These are phyloP conservation scores for Fusarium clavum DNA, from an alignment of 2,329 filamentous ascomycete genomes.

Conservation along the genomic window DNA sequence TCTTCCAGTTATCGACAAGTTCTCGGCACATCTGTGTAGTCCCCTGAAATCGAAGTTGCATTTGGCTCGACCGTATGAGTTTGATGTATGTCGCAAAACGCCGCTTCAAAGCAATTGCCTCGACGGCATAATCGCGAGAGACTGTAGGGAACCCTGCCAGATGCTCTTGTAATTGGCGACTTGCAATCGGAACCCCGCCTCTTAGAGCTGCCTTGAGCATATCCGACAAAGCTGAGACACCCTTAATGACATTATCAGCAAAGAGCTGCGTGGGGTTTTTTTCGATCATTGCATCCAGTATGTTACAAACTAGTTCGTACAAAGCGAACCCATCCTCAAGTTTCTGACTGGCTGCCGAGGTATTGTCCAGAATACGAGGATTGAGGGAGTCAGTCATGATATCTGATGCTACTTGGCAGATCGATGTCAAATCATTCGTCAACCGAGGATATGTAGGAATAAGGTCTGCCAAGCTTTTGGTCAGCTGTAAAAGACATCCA, in stretches of 20 bases:
- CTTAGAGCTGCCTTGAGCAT: slow-evolving; percentile 58
- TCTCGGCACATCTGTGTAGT: slow-evolving; percentile 79
- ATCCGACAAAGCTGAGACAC: slow-evolving; percentile 57
- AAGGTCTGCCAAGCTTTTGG: slow-evolving; percentile 54
- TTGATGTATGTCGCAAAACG: slow-evolving; percentile 75
- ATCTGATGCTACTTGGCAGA: slow-evolving; percentile 52
- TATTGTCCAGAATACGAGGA: slow-evolving; percentile 34
- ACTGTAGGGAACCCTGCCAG: slow-evolving; percentile 52
- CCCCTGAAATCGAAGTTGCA: slow-evolving; percentile 87
- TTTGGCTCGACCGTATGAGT: slow-evolving; percentile 84
- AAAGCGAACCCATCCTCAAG: slow-evolving; percentile 57
- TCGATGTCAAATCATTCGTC: slow-evolving; percentile 56
- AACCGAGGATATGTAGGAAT: slow-evolving; percentile 61
- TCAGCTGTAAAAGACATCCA: slow-evolving; percentile 56
- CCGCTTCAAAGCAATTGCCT: slow-evolving; percentile 72
- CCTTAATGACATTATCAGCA: slow-evolving; percentile 56
- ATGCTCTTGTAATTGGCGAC: slow-evolving; percentile 45
- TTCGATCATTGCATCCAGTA: slow-evolving; percentile 62
- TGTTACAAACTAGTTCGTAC: slow-evolving; percentile 57
- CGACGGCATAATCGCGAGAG: slow-evolving; percentile 54
- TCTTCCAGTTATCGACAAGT: slow-evolving; percentile 74
- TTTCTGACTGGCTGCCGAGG: slow-evolving; percentile 47
- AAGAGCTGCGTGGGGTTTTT: slow-evolving; percentile 66
- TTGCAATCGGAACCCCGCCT: slow-evolving; percentile 53
- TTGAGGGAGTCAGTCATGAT: slow-evolving; percentile 50